These are phyloP conservation scores for Suhomyces maxii DNA, from an alignment of 1,139 yeast species.

Conservation along the genomic window DNA sequence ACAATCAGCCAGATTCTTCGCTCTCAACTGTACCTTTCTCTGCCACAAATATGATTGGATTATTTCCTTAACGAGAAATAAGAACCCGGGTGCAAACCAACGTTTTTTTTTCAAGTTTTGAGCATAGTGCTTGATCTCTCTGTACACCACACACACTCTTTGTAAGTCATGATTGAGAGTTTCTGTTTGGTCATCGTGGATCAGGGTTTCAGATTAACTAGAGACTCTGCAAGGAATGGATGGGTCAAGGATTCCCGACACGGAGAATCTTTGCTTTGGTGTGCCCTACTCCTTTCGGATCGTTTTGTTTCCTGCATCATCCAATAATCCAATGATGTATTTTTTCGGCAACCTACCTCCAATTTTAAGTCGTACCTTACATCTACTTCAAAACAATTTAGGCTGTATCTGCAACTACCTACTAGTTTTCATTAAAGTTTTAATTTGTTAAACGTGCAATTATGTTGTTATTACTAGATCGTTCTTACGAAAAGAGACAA, in stretches of 20 bases:
- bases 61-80: neutral
- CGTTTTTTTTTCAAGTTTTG: neutral
- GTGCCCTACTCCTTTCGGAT: neutral
- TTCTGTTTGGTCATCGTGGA: neutral
- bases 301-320: too few relatives aligned
- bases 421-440: too few relatives aligned
- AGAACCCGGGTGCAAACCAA: neutral
- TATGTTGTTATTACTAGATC: too few relatives aligned
- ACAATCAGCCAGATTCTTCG: neutral
- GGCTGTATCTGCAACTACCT: too few relatives aligned
- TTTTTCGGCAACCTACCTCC: neutral
- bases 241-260: neutral
- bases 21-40: neutral
- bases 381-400: neutral
- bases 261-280: neutral
- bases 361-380: neutral
- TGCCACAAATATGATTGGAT: neutral
- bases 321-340: neutral
- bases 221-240: neutral
- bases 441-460: too few relatives aligned
- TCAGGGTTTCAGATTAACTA: neutral
- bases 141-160: too few relatives aligned
- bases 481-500: too few relatives aligned
- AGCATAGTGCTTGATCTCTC: neutral
- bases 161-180: neutral